Base-by-base conservation (phyloP, 176 grass and related monocot species). In the Oryza coarctata region DNA sequence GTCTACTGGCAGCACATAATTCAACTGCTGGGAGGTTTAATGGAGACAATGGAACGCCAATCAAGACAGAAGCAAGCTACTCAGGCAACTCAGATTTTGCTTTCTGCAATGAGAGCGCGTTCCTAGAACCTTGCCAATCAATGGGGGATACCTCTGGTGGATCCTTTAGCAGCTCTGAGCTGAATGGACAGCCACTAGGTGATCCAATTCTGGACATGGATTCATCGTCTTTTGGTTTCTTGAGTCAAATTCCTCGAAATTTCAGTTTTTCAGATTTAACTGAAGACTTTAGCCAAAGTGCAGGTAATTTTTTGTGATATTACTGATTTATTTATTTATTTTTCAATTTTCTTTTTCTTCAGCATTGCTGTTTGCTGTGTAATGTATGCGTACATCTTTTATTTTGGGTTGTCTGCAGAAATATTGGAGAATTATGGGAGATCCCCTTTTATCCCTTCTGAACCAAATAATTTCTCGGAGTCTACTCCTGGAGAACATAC, bases 261-360 rank as follows among this genome's bases (percentile, higher is more conserved):
- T 95, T 99, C 71, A 99, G 96, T 39, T 99, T 99, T 80, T 95
- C 96, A 31, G 93, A 99, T 94, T 91, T 99, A 69, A 85, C 96
- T 33, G 91, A 95, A 75, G 91, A 95, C 87, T 99, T 99, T 77
- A 90, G 88, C 82, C 91, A 99, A 29, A 95, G 96, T 82, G 34
- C 93, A 90, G 93, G 96, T 99, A 81, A 2, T 55, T 26, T 67
- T 91, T 70, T 61, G 20, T 32, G 61, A 63, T 74, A 27, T 77
- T 63, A 23, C 70, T 73, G 36, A 34, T 80, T 9, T 86, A 63
- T 61, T 6, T 36, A 36, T 52, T 55, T 55, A 43, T 71, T 47
- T 69, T 41, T 25, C 6, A 30, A 13, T 22, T 3, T 83, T 64
- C 55, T 12, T 49, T 74, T 68, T 71, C 60, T 23, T 83, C 28